These are phyloP conservation scores for Ophidiomyces ophidiicola DNA, from an alignment of 2,329 filamentous ascomycete genomes.

Conservation along the genomic window DNA sequence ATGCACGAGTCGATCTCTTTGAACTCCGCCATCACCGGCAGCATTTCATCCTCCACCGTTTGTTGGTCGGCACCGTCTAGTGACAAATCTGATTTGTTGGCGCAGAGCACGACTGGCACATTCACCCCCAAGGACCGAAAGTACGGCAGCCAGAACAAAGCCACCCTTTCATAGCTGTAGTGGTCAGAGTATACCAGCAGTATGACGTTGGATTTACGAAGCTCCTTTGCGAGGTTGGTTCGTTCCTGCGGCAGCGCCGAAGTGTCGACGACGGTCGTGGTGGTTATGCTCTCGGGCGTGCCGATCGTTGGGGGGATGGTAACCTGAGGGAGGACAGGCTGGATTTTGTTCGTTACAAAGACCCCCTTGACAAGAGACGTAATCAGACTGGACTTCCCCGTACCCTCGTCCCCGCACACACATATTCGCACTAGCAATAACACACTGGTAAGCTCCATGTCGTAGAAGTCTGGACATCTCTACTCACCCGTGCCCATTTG, in stretches of 20 bases:
- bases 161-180: constrained; percentile 96
- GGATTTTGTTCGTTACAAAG: constrained; percentile 91
- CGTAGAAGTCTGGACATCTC: background rate
- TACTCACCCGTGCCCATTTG: constrained; percentile 14
- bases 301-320: constrained; percentile 87
- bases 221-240: constrained; percentile 78
- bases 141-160: constrained; percentile 96
- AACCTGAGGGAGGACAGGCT: constrained; percentile 84
- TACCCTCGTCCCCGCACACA: constrained; percentile 90
- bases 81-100: constrained; percentile 89
- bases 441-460: background rate
- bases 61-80: constrained; percentile 64
- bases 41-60: constrained; percentile 91
- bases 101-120: constrained; percentile 88
- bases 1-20: constrained; percentile 98
- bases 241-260: constrained; percentile 90
- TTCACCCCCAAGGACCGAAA: constrained; percentile 97
- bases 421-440: constrained; percentile 63
- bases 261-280: constrained; percentile 84
- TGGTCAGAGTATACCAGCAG: constrained; percentile 94
- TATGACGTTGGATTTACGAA: constrained; percentile 94
- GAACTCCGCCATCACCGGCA: constrained; percentile 96
- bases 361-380: constrained; percentile 94
- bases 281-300: constrained; percentile 92
- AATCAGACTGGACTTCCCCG: constrained; percentile 87